Conservation (phyloP, 2,329 filamentous ascomycete genomes). For the Colletotrichum plurivorum region DNA sequence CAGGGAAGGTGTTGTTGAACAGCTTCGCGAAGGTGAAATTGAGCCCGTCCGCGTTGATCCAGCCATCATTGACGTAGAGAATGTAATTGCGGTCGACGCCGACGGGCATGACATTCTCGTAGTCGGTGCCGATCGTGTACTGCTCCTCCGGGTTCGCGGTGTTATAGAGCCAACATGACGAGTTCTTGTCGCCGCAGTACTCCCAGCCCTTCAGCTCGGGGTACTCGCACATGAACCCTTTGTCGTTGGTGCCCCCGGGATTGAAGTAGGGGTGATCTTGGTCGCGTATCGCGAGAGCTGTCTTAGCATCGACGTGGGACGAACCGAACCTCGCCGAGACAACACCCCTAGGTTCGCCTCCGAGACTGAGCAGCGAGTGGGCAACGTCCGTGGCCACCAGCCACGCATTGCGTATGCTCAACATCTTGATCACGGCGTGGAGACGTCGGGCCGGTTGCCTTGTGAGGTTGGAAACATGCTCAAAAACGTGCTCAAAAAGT, state of each 20-base stretch:
- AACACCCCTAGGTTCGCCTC: not conserved
- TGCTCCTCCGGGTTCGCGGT: slow-evolving; percentile 36
- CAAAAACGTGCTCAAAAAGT: not conserved
- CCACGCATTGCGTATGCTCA: slow-evolving; percentile 14
- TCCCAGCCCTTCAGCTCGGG: slow-evolving; percentile 44
- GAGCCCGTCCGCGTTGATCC: slow-evolving; percentile 44
- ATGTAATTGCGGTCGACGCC: slow-evolving; percentile 44
- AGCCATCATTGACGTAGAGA: slow-evolving; percentile 40
- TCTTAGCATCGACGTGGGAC: not conserved
- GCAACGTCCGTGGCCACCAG: slow-evolving; percentile 10
- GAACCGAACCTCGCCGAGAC: slow-evolving; percentile 8
- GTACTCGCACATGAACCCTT: slow-evolving; percentile 46
- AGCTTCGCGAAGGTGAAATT: slow-evolving; percentile 43
- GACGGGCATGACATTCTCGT: slow-evolving; percentile 43
- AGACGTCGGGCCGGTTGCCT: not conserved
- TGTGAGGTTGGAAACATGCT: not conserved
- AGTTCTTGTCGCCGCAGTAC: slow-evolving; percentile 44
- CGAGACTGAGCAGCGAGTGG: slow-evolving; percentile 5
- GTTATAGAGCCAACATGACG: slow-evolving; percentile 47
- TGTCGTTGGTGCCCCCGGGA: slow-evolving; percentile 19
- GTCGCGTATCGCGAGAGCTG: not conserved
- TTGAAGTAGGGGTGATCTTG: not conserved
- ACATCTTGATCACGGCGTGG: not conserved
- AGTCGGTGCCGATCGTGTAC: slow-evolving; percentile 47
- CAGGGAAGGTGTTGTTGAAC: slow-evolving; percentile 46